Evolutionary conservation across 306 rosid genomes (phyloP).

Genomic region (Pterocarpus santalinus): DNA sequence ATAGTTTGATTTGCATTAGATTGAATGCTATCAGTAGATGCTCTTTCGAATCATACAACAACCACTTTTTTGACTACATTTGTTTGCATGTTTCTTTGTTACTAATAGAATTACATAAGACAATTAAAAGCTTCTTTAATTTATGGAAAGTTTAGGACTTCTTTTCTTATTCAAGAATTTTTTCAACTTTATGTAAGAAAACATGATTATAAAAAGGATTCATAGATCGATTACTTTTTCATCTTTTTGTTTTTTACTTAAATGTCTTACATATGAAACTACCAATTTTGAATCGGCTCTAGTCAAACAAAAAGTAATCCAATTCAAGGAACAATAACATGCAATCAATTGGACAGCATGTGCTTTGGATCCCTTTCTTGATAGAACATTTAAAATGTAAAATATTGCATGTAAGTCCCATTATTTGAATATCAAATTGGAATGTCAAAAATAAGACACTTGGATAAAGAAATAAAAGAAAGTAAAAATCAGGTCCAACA

Average conservation of each 20-base stretch:
- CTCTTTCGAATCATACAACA: conserved; percentile 31
- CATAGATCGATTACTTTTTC: background rate
- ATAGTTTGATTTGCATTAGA: background rate
- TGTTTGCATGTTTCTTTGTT: background rate
- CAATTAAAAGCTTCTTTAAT: conserved; percentile 32
- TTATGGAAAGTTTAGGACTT: conserved; percentile 25
- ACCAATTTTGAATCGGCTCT: background rate
- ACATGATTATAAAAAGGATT: conserved; percentile 12
- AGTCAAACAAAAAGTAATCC: conserved; percentile 33
- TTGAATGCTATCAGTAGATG: conserved; percentile 30
- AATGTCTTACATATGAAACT: background rate
- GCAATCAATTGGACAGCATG: conserved; percentile 32
- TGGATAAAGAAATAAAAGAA: too few species aligned
- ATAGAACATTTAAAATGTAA: conserved; percentile 27
- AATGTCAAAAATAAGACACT: too few species aligned
- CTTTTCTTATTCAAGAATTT: conserved; percentile 13
- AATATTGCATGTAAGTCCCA: background rate
- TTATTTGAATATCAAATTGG: too few species aligned
- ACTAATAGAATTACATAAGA: conserved; percentile 16
- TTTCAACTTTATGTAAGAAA: conserved; percentile 21
- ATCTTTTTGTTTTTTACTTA: background rate
- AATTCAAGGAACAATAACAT: conserved; percentile 20
- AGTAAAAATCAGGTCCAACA: too few species aligned
- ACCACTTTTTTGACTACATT: conserved; percentile 39
- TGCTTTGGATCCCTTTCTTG: conserved; percentile 29